phyloP scores from a whole-genome alignment of 495 filamentous ascomycete genomes.

The Penicillium cataractarum region DNA sequence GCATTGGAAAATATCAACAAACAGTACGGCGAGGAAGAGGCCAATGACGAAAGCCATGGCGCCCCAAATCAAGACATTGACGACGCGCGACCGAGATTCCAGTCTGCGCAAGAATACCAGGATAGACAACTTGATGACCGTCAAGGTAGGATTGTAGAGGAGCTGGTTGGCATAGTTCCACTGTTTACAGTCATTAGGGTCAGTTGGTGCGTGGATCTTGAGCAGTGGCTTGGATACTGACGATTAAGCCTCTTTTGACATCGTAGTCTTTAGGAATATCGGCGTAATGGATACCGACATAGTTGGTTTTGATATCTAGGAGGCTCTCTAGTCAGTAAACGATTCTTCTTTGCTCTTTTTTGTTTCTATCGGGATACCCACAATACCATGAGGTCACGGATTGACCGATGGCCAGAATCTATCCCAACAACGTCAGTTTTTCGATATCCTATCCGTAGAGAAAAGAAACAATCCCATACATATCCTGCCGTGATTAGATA shows the following conservation, averaged over 20 bases:
- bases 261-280: constrained; percentile 44
- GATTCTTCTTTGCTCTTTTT: not conserved
- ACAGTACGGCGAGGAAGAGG: constrained; percentile 56
- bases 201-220: not conserved
- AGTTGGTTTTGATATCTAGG: constrained; percentile 56
- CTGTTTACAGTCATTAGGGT: constrained; percentile 10
- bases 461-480: constrained; percentile 14
- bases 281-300: constrained; percentile 50
- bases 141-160: constrained; percentile 65
- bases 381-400: constrained; percentile 38
- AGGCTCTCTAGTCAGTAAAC: constrained; percentile 6
- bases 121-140: constrained; percentile 61
- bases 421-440: constrained; percentile 2
- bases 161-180: constrained; percentile 60
- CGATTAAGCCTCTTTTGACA: constrained; percentile 23
- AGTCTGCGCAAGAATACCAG: constrained; percentile 56
- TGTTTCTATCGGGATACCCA: constrained; percentile 11
- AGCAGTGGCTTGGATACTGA: constrained; percentile 13
- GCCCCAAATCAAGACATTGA: constrained; percentile 44
- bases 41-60: constrained; percentile 53
- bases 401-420: constrained; percentile 30
- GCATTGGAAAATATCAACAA: constrained; percentile 63
- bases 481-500: constrained; percentile 28
- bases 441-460: not conserved
- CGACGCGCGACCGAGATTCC: constrained; percentile 34